Evolutionary conservation across 2,329 filamentous ascomycete species (phyloP), one percentile per base, ranked within the genome.

Genomic region (Colletotrichum euphorbiae): DNA sequence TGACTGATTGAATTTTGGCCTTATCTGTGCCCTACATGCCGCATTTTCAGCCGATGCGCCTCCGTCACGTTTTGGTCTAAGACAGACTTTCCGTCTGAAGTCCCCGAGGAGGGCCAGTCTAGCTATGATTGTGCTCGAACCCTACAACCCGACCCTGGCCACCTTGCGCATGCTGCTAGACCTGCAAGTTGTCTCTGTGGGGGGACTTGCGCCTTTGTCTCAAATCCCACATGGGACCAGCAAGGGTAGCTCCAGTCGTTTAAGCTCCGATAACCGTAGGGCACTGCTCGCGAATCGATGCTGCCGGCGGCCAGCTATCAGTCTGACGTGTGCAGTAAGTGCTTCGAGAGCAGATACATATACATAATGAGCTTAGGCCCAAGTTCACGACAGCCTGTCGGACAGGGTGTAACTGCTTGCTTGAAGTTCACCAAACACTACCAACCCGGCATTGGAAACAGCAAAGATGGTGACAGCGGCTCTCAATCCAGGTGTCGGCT

Each of bases 401-500:
- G 1, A 12, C 58, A 45, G 65, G 12, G n/a, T 15, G n/a, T n/a
- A 40, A 19, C 15, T 36, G 54, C 48, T 42, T 55, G 17, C 31
- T 50, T 42, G 5, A 54, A 55, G 17, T 36, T 48, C 45, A 28
- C 19, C 40, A 40, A 7, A 11, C 36, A 21, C 42, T 33, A 43
- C 42, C 12, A 11, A 40, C 13, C 42, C 19, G 11, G 12, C 40
- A 54, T 60, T 21, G 42, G 2, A 54, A 38, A 51, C 21, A 12
- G 51, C 24, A 60, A 66, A 58, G 40, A 70, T 70, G 69, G 69
- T 70, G 1, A 69, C 66, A 38, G 51, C 81, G 21, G 80, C 85
- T 33, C 76, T 87, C 15, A 79, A 80, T 71, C 88, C 91, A 74
- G 88, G 87, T 63, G 90, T 90, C 70, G 92, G 92, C 74, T 94